Conservation (phyloP, 805 yeast species). For the Nakazawaea populi region DNA sequence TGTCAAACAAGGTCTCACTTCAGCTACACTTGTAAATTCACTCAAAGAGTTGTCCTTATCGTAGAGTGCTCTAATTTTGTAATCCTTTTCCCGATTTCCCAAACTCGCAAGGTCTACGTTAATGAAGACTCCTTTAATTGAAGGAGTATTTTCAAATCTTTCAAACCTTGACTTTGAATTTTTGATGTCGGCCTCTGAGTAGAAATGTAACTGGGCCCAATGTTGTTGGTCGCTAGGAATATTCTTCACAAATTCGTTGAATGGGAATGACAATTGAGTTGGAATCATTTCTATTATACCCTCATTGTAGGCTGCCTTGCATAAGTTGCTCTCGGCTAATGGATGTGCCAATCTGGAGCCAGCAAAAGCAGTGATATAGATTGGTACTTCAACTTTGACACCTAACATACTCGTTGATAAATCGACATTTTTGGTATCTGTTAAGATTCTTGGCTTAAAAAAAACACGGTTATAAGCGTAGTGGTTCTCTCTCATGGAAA, state of each 20-base stretch:
- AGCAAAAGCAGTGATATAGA: slow-evolving; percentile 87
- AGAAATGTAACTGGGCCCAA: slow-evolving; percentile 80
- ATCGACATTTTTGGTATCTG: slow-evolving; percentile 66
- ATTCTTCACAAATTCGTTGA: slow-evolving; percentile 68
- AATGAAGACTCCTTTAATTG: slow-evolving; percentile 68
- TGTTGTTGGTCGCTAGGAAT: slow-evolving; percentile 55
- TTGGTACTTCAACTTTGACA: slow-evolving; percentile 57
- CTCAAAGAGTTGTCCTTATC: slow-evolving; percentile 29
- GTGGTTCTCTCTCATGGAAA: slow-evolving; percentile 81
- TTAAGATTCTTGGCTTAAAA: slow-evolving; percentile 75
- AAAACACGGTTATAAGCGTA: slow-evolving; percentile 77
- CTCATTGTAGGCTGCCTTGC: slow-evolving; percentile 63
- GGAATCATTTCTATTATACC: slow-evolving; percentile 77
- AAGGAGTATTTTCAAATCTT: slow-evolving; percentile 50
- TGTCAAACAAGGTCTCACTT: slow-evolving; percentile 46
- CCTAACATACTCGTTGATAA: slow-evolving; percentile 67
- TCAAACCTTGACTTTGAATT: slow-evolving; percentile 46
- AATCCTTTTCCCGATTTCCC: slow-evolving; percentile 83
- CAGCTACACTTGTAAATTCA: slow-evolving; percentile 28
- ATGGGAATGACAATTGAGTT: slow-evolving; percentile 74
- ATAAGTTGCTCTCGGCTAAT: slow-evolving; percentile 79
- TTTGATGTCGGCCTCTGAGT: slow-evolving; percentile 52
- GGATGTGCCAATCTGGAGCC: slow-evolving; percentile 81
- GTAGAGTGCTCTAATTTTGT: slow-evolving; percentile 56
- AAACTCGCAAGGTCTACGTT: slow-evolving; percentile 84